A percentile compares a stretch with the other conserved stretches of the same genome.
Conservation (phyloP, 2,329 filamentous ascomycete species). For the Diaporthe sp. region DNA sequence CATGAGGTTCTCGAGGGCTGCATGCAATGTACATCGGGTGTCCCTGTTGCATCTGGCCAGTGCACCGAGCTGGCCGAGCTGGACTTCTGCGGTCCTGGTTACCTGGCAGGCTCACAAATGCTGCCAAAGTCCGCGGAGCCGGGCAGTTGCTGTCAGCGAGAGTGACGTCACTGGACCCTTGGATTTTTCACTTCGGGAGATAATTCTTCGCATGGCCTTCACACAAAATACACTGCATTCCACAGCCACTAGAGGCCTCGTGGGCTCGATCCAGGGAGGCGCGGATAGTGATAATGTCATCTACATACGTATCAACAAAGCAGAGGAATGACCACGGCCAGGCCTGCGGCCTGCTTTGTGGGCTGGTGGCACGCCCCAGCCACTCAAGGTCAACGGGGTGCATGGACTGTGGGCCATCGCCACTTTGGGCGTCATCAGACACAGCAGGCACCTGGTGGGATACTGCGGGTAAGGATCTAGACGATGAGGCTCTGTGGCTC, state of each 20-base stretch:
- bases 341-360: background rate
- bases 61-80: background rate
- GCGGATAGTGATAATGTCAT: background rate
- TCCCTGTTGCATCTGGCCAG: background rate
- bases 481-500: conserved; percentile 4
- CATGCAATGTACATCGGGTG: background rate
- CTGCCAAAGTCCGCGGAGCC: conserved; percentile 1
- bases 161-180: conserved; percentile 38
- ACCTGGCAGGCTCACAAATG: background rate
- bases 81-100: background rate
- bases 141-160: background rate
- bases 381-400: background rate
- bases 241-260: background rate
- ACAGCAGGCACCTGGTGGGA: background rate
- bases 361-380: background rate
- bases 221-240: background rate
- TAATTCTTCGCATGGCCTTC: background rate
- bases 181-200: background rate
- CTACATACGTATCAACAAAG: background rate
- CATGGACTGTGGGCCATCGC: background rate
- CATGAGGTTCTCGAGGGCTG: background rate
- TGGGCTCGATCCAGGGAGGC: background rate
- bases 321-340: conserved; percentile 3
- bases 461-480: too few relatives aligned
- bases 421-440: conserved; percentile 12